Conservation (phyloP, 306 rosid genomes). For the Fragaria iinumae region DNA sequence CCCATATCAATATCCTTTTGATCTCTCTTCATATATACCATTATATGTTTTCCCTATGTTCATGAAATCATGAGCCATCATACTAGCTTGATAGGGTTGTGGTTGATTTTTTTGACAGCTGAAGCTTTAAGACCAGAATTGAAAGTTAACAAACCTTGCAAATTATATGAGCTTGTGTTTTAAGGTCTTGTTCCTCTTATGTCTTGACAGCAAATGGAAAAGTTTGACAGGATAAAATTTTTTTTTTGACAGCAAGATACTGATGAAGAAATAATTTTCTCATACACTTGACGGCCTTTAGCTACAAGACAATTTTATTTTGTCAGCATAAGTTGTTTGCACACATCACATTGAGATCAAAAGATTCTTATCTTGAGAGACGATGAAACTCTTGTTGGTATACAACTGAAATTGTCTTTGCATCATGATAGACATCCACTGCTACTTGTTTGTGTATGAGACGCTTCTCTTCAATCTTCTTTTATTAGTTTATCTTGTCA, state of each 20-base stretch:
- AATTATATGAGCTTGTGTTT: neutral
- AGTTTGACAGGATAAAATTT: neutral
- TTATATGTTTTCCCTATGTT: neutral
- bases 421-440: neutral
- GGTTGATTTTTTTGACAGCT: neutral
- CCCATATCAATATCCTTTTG: neutral
- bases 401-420: constrained; percentile 4
- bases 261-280: neutral
- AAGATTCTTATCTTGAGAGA: constrained; percentile 8
- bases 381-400: constrained; percentile 5
- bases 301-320: neutral
- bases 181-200: neutral
- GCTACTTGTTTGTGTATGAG: neutral
- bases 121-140: neutral
- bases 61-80: neutral
- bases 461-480: neutral
- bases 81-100: neutral
- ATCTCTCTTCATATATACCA: neutral
- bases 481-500: neutral
- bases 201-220: neutral
- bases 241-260: neutral
- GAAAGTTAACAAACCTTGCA: neutral
- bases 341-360: constrained; percentile 5
- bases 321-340: constrained; percentile 12
- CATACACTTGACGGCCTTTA: neutral